phyloP scores from a whole-genome alignment of 345 rosid genomes.

The Erysimum cheiranthoides region DNA sequence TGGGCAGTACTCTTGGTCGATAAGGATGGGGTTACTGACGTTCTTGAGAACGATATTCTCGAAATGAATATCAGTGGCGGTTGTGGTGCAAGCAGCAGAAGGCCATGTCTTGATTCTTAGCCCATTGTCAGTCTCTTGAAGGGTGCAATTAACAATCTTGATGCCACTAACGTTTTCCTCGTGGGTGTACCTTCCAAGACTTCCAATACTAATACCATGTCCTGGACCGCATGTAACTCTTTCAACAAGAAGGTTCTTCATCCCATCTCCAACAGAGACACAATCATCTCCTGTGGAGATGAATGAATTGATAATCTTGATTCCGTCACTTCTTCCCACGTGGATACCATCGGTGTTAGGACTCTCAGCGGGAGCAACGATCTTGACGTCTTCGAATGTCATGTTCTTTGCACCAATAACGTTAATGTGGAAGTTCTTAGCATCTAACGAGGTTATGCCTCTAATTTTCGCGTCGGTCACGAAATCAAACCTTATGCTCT shows the following conservation, averaged over 20 bases:
- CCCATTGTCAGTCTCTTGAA: conserved; percentile 63
- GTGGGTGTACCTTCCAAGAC: conserved; percentile 67
- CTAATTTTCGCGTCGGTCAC: conserved; percentile 46
- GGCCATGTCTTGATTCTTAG: conserved; percentile 75
- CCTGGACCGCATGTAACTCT: conserved; percentile 77
- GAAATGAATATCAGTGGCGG: conserved; percentile 53
- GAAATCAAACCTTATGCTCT: conserved; percentile 59
- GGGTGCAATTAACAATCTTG: conserved; percentile 55
- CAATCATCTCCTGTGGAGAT: conserved; percentile 81
- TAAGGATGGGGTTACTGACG: conserved; percentile 70
- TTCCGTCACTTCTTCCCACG: conserved; percentile 59
- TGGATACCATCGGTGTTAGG: conserved; percentile 76
- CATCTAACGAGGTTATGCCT: conserved; percentile 51
- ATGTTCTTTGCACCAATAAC: conserved; percentile 58
- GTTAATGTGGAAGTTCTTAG: conserved; percentile 63
- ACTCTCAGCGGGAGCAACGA: conserved; percentile 53
- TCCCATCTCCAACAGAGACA: conserved; percentile 66
- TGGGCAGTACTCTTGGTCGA: conserved; percentile 61
- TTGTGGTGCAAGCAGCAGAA: conserved; percentile 51
- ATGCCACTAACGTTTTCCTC: conserved; percentile 66
- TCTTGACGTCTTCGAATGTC: conserved; percentile 42
- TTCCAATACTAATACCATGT: conserved; percentile 63
- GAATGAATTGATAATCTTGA: conserved; percentile 48
- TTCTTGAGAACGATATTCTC: conserved; percentile 54
- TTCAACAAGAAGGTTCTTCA: conserved; percentile 50